Conservation (phyloP, 2,329 filamentous ascomycete genomes). For the Aspergillus bombycis region DNA sequence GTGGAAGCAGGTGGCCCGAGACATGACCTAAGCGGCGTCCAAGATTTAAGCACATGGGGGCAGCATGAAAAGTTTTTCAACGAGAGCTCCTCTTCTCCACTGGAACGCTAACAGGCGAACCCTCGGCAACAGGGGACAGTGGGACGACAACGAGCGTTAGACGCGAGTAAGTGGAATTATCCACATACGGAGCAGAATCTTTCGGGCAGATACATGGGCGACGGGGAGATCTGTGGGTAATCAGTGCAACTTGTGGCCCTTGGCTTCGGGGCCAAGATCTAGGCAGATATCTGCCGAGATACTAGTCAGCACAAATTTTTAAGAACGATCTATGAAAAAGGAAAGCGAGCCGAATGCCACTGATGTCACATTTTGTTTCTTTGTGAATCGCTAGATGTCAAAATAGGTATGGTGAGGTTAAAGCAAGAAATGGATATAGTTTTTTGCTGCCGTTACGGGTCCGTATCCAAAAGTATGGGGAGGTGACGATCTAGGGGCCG, state of each 20-base stretch:
- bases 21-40: neutral
- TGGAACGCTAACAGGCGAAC: neutral
- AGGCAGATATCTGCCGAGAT: neutral
- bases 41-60: neutral
- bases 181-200: neutral
- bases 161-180: neutral
- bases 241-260: neutral
- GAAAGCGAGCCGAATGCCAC: too few species aligned
- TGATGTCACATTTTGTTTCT: too few species aligned
- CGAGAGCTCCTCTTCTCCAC: neutral
- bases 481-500: neutral
- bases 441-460: too few species aligned
- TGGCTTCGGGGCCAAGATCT: slow-evolving; percentile 9
- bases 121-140: neutral
- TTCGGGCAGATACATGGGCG: neutral
- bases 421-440: too few species aligned
- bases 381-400: too few species aligned
- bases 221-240: slow-evolving; percentile 4
- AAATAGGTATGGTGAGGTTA: too few species aligned
- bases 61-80: neutral
- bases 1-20: neutral
- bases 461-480: neutral
- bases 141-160: neutral
- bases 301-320: too few species aligned
- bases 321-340: too few species aligned